Evolutionary conservation across 176 grass and related monocot species (phyloP).

Genomic region (Zoysia japonica): DNA sequence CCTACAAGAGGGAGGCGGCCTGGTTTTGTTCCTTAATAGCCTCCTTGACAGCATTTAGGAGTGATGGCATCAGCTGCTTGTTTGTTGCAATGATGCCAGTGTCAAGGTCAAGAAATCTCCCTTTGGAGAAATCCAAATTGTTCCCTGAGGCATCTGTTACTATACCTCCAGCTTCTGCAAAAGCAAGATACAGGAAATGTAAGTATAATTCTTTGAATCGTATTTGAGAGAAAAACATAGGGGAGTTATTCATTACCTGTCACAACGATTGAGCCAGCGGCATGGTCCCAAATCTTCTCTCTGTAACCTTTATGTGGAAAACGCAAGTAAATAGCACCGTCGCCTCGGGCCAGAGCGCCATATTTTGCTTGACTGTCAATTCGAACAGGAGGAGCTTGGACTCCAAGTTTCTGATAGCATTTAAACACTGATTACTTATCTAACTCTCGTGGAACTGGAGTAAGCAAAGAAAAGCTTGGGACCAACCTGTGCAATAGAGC

Average conservation of each 20-base stretch:
- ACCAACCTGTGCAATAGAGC: constrained; percentile 76
- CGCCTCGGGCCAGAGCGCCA: constrained; percentile 88
- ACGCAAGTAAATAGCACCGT: constrained; percentile 90
- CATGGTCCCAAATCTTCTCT: constrained; percentile 99
- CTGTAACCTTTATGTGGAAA: constrained; percentile 90
- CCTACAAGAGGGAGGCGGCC: constrained; percentile 59
- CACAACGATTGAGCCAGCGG: constrained; percentile 89
- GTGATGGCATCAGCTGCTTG: constrained; percentile 64
- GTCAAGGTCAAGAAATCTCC: constrained; percentile 83
- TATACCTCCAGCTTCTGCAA: constrained; percentile 86
- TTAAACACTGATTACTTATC: constrained; percentile 22
- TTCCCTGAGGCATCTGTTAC: constrained; percentile 90
- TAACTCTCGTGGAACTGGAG: not conserved
- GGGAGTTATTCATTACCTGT: constrained; percentile 50
- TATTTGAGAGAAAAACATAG: not conserved
- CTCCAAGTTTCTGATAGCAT: constrained; percentile 83
- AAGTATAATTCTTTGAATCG: not conserved
- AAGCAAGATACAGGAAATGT: not conserved
- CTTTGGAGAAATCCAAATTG: constrained; percentile 86
- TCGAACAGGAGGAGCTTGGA: constrained; percentile 86
- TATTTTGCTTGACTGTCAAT: constrained; percentile 99
- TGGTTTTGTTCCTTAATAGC: constrained; percentile 65
- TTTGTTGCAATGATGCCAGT: constrained; percentile 89
- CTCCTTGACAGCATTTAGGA: constrained; percentile 74
- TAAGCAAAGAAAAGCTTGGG: constrained; percentile 7